These are phyloP conservation scores for Gossypium aridum DNA, from an alignment of 441 rosid genomes.

Conservation along the genomic window DNA sequence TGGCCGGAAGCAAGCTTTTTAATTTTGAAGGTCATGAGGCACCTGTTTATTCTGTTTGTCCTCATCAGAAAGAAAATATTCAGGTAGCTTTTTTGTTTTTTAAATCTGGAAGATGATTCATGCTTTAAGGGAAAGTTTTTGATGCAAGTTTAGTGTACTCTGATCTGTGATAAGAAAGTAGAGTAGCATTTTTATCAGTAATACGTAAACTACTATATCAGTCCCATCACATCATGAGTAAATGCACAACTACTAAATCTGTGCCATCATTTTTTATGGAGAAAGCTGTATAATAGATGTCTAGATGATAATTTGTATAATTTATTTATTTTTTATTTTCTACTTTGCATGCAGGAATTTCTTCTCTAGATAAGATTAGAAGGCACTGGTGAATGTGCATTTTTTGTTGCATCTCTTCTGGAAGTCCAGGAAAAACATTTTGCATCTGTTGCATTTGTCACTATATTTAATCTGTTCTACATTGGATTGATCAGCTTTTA, in stretches of 20 bases:
- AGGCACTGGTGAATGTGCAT: neutral
- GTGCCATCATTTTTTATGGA: neutral
- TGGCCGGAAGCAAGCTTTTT: constrained; percentile 27
- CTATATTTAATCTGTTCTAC: neutral
- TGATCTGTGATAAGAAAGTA: neutral
- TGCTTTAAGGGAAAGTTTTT: neutral
- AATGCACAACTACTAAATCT: neutral
- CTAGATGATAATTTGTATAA: neutral
- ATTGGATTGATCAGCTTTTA: neutral
- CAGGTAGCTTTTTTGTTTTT: constrained; percentile 15
- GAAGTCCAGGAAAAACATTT: neutral
- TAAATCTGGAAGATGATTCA: neutral
- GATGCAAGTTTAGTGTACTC: neutral
- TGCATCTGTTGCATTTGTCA: neutral
- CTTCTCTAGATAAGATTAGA: neutral
- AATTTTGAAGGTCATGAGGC: constrained; percentile 40
- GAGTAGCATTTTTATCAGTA: neutral
- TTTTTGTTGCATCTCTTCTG: neutral
- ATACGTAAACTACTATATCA: neutral
- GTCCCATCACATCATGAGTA: neutral
- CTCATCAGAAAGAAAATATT: constrained; percentile 40
- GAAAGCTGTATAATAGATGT: neutral
- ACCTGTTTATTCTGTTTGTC: constrained; percentile 36
- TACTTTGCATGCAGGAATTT: neutral
- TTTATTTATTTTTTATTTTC: neutral